Evolutionary conservation across 108 stramenopile genomes (phyloP), one percentile per base, ranked within the genome.

Genomic region (Nitzschia putrida): DNA sequence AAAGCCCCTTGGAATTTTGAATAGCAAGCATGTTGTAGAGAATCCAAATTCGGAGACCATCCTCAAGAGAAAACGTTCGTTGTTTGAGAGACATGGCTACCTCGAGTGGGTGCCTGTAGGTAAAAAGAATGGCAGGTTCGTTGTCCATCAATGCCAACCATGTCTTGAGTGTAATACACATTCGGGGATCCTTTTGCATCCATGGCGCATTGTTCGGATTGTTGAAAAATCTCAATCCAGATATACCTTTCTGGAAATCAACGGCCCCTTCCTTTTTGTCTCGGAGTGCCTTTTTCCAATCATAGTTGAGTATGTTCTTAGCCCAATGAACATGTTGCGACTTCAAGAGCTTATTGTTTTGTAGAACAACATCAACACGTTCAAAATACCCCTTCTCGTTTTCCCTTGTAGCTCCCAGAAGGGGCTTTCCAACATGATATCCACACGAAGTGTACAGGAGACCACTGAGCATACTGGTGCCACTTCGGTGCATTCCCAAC

Each of bases 301-400:
- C 86, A 58, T 89, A 95, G 38, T 84, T 64, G 20, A 75, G 14
- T 21, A 91, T 85, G 40, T 84, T 80, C 22, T 58, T 64, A 21
- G 83, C 74, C 88, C 92, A 96, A 66, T 83, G 83, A 0, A 88
- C 75, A 5, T 57, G n/a, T 74, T 96, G 95, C 2, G 69, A 65
- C 0, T 45, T 52, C 81, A 96, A 80, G 52, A 96, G 88, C 64
- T 89, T 86, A 76, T 96, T 93, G 69, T 94, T 91, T 69, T 93
- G 91, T n/a, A 92, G 53, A 2, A 96, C 95, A 18, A 85, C 83
- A 26, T 91, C 87, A 18, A 88, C 66, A 29, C 82, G 81, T 64
- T 96, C 95, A 68, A 88, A 96, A 64, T 94, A 96, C 39, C 91
- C 95, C 64, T 90, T 93, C 57, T 86, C 88, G 54, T 96, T 96